Conservation (phyloP, 2,329 filamentous ascomycete genomes). For the Penicillium sp. region DNA sequence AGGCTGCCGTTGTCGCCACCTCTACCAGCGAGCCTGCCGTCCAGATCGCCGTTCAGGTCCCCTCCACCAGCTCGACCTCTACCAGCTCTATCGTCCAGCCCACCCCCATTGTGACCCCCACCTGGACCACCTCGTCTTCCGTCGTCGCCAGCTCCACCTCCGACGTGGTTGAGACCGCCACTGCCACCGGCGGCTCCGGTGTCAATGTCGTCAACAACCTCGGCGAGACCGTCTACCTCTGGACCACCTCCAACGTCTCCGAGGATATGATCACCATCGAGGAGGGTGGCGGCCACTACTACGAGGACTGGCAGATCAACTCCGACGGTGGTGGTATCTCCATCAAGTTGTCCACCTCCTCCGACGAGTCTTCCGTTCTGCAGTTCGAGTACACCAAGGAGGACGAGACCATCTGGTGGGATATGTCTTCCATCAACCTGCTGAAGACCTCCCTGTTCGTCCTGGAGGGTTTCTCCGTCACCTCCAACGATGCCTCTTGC, state of each 20-base stretch:
- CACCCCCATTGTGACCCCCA: neutral
- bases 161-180: neutral
- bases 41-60: slow-evolving; percentile 27
- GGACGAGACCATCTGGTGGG: slow-evolving; percentile 30
- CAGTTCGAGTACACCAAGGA: slow-evolving; percentile 36
- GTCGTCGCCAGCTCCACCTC: slow-evolving; percentile 7
- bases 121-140: neutral
- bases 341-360: slow-evolving; percentile 31
- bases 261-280: slow-evolving; percentile 23
- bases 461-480: slow-evolving; percentile 27
- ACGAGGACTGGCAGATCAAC: slow-evolving; percentile 31
- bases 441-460: slow-evolving; percentile 20
- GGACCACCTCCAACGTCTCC: slow-evolving; percentile 24
- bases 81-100: neutral
- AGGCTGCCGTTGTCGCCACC: neutral
- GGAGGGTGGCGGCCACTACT: slow-evolving; percentile 20
- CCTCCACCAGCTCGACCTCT: slow-evolving; percentile 13
- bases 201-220: slow-evolving; percentile 31
- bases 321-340: slow-evolving; percentile 33
- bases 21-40: slow-evolving; percentile 7
- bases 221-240: slow-evolving; percentile 25
- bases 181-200: slow-evolving; percentile 15
- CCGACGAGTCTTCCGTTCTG: slow-evolving; percentile 21
- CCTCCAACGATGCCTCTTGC: slow-evolving; percentile 25
- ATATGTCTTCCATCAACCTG: slow-evolving; percentile 34